A percentile compares a stretch with the other conserved stretches of the same genome.
Evolutionary conservation across 805 yeast species (phyloP).

Genomic region (Wilhelminamyces savonicus): DNA sequence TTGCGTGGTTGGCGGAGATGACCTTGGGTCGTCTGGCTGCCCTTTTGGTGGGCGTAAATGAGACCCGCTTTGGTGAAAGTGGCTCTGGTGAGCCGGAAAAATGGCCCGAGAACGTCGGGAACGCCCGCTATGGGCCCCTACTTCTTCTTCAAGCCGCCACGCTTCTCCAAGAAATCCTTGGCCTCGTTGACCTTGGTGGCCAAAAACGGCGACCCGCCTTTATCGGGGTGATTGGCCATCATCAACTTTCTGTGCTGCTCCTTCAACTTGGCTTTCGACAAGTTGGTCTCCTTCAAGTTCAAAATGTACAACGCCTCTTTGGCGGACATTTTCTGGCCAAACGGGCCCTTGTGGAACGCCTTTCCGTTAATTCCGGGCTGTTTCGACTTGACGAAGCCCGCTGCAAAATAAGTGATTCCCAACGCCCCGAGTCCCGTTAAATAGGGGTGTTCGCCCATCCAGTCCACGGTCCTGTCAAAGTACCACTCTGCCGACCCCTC

Average conservation of each 20-base stretch:
- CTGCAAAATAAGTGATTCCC: slow-evolving; percentile 54
- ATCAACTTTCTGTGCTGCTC: slow-evolving; percentile 79
- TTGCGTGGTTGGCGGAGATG: no score
- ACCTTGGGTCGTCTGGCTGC: no score
- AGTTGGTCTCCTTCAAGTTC: slow-evolving; percentile 61
- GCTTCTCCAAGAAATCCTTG: slow-evolving; percentile 70
- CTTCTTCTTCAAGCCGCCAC: slow-evolving; percentile 46
- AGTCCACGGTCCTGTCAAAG: slow-evolving; percentile 52
- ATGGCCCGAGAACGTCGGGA: no score
- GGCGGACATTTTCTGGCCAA: slow-evolving; percentile 84
- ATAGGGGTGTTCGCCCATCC: slow-evolving; percentile 73
- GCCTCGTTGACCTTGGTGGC: slow-evolving; percentile 94
- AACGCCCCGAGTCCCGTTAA: slow-evolving; percentile 65
- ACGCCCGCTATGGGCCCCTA: slow-evolving; percentile 8
- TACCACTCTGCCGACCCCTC: slow-evolving; percentile 53
- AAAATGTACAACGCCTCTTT: slow-evolving; percentile 84
- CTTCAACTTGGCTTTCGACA: slow-evolving; percentile 59
- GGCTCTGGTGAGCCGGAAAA: no score
- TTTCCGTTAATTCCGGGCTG: slow-evolving; percentile 65
- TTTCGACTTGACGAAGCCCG: slow-evolving; percentile 60
- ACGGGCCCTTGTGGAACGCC: slow-evolving; percentile 79
- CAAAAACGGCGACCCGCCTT: slow-evolving; percentile 84
- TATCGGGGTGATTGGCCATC: slow-evolving; percentile 90
- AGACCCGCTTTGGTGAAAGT: no score
- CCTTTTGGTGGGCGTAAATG: no score